Conservation (phyloP, 2,329 filamentous ascomycete genomes). For the Diaporthe nobilis region DNA sequence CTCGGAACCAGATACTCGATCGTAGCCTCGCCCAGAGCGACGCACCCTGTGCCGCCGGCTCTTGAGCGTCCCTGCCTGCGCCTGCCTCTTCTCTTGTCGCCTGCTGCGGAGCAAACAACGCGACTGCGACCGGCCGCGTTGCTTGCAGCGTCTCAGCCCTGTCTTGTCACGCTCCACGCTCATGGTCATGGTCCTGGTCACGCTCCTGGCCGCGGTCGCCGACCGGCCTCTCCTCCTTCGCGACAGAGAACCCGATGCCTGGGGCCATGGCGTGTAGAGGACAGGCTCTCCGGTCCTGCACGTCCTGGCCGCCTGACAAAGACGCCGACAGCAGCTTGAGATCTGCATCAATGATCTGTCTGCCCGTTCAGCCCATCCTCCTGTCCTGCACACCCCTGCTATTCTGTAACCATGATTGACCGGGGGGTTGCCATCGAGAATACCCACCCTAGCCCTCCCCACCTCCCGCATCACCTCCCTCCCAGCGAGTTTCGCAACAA, state of each 20-base stretch:
- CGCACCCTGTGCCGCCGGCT: slow-evolving; percentile 21
- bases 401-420: slow-evolving; percentile 37
- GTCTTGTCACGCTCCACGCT: slow-evolving; percentile 25
- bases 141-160: slow-evolving; percentile 25
- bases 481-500: slow-evolving; percentile 45
- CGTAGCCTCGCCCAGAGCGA: slow-evolving; percentile 20
- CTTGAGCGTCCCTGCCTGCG: not conserved
- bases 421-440: slow-evolving; percentile 26
- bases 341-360: slow-evolving; percentile 48
- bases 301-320: slow-evolving; percentile 40
- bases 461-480: slow-evolving; percentile 44
- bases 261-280: slow-evolving; percentile 6
- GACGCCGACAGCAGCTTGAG: slow-evolving; percentile 46
- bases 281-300: slow-evolving; percentile 11
- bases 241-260: slow-evolving; percentile 22
- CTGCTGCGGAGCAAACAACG: slow-evolving; percentile 14
- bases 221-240: slow-evolving; percentile 17
- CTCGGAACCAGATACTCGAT: slow-evolving; percentile 20
- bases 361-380: slow-evolving; percentile 39
- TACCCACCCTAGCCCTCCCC: slow-evolving; percentile 41
- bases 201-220: slow-evolving; percentile 16
- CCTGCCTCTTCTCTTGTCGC: not conserved
- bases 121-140: slow-evolving; percentile 19
- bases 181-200: slow-evolving; percentile 11
- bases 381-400: slow-evolving; percentile 42